phyloP scores from a whole-genome alignment of 2,329 filamentous ascomycete genomes.

The Paecilomyces formosus region DNA sequence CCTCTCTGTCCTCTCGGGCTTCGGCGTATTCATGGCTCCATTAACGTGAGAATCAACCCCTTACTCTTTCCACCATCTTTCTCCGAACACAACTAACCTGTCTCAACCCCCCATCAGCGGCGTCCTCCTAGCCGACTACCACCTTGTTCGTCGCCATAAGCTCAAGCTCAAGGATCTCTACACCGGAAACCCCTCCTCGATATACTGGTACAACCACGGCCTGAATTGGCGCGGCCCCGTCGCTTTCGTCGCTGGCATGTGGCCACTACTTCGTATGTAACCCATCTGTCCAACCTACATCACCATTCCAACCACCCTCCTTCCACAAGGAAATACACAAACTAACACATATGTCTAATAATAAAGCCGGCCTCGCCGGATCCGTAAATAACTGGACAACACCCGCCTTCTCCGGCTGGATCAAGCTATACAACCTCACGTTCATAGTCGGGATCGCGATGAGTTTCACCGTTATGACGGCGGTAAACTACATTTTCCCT shows the following conservation, averaged over 20 bases:
- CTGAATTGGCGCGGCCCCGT: constrained; percentile 36
- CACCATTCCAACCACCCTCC: background rate
- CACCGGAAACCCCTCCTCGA: constrained; percentile 19
- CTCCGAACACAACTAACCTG: background rate
- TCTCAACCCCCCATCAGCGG: constrained; percentile 13
- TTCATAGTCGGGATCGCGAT: constrained; percentile 15
- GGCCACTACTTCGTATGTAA: constrained; percentile 12
- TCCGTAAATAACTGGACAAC: constrained; percentile 10
- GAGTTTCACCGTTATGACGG: constrained; percentile 10
- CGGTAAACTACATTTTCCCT: constrained; percentile 10
- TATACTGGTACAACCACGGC: constrained; percentile 36
- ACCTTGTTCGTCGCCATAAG: constrained; percentile 18
- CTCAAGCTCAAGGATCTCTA: constrained; percentile 39
- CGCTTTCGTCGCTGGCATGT: constrained; percentile 28
- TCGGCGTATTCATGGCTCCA: constrained; percentile 38
- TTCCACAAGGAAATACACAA: background rate
- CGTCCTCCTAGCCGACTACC: constrained; percentile 39
- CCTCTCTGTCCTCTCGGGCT: constrained; percentile 32
- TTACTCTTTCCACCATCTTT: background rate
- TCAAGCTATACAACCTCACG: constrained; percentile 16
- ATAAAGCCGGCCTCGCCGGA: constrained; percentile 13
- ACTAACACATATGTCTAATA: background rate
- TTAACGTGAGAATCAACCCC: constrained; percentile 16
- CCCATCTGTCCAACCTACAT: background rate
- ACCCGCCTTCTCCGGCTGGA: constrained; percentile 9